A percentile compares a stretch with the other conserved stretches of the same genome.
These are phyloP conservation scores for Zangia roseola DNA, from an alignment of 768 basidiomycete genomes.

Conservation along the genomic window DNA sequence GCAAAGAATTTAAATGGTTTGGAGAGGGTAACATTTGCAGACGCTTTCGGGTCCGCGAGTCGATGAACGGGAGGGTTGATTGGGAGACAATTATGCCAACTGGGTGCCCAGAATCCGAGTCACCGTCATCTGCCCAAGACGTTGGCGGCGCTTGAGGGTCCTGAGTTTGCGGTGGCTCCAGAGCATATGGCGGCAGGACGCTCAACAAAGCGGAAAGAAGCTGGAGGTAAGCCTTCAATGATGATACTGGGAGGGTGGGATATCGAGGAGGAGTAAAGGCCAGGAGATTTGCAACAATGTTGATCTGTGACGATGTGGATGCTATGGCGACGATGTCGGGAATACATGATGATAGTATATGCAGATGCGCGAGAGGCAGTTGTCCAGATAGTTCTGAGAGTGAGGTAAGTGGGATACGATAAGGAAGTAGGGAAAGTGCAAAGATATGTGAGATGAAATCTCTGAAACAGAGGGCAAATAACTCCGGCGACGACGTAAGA, in stretches of 20 bases:
- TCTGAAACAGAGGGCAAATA: conserved; percentile 33
- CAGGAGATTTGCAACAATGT: conserved; percentile 72
- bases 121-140: conserved; percentile 34
- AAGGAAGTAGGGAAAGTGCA: conserved; percentile 74
- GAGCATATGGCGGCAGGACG: conserved; percentile 47
- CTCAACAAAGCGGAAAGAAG: conserved; percentile 53
- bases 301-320: conserved; percentile 38
- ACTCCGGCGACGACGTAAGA: conserved; percentile 32
- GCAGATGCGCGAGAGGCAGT: conserved; percentile 53
- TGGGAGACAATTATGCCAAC: conserved; percentile 36
- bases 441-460: conserved; percentile 56
- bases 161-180: conserved; percentile 43
- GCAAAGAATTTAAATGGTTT: conserved; percentile 52
- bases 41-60: conserved; percentile 61
- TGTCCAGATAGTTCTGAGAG: conserved; percentile 64
- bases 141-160: conserved; percentile 9
- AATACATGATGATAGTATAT: conserved; percentile 31
- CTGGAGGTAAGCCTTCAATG: conserved; percentile 52
- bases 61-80: conserved; percentile 42
- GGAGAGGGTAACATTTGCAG: conserved; percentile 55
- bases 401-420: conserved; percentile 60
- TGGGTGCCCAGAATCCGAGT: conserved; percentile 38
- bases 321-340: conserved; percentile 30
- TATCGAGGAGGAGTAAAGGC: conserved; percentile 67
- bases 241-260: conserved; percentile 40